A percentile compares a stretch with the other conserved stretches of the same genome.
Conservation (phyloP, 345 rosid genomes). For the Crucihimalaya himalaica region DNA sequence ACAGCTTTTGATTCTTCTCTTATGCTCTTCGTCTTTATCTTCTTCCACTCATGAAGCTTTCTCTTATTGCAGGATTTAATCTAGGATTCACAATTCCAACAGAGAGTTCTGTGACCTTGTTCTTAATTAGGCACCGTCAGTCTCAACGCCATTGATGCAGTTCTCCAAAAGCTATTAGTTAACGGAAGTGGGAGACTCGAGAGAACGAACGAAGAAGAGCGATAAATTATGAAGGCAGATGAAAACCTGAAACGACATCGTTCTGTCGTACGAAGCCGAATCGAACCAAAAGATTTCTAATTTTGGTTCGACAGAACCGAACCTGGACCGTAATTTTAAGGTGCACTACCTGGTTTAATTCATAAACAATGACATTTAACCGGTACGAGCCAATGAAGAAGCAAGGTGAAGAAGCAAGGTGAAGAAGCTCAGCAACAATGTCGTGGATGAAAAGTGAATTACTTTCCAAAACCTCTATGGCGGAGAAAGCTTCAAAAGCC, state of each 20-base stretch:
- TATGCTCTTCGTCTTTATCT: too few relatives aligned
- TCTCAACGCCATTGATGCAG: constrained; percentile 58
- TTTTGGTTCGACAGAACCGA: constrained; percentile 3
- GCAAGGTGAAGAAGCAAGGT: not conserved
- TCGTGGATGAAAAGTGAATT: constrained; percentile 89
- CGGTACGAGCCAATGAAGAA: constrained; percentile 8
- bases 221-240: not conserved
- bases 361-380: not conserved
- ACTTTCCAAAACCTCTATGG: constrained; percentile 61
- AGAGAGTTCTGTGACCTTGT: too few relatives aligned
- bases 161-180: constrained; percentile 1
- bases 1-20: too few relatives aligned
- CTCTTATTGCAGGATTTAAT: too few relatives aligned
- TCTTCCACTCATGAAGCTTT: too few relatives aligned
- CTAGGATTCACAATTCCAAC: too few relatives aligned
- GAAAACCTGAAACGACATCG: not conserved
- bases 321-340: not conserved
- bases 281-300: not conserved
- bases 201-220: not conserved
- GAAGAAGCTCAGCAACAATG: constrained; percentile 44
- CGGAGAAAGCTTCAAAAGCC: constrained; percentile 35
- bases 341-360: constrained; percentile 16
- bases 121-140: too few relatives aligned
- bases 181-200: not conserved
- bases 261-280: not conserved